Evolutionary conservation across 352 stramenopile species (phyloP), one percentile per base, ranked within the genome.

Genomic region (Phytopythium vexans): DNA sequence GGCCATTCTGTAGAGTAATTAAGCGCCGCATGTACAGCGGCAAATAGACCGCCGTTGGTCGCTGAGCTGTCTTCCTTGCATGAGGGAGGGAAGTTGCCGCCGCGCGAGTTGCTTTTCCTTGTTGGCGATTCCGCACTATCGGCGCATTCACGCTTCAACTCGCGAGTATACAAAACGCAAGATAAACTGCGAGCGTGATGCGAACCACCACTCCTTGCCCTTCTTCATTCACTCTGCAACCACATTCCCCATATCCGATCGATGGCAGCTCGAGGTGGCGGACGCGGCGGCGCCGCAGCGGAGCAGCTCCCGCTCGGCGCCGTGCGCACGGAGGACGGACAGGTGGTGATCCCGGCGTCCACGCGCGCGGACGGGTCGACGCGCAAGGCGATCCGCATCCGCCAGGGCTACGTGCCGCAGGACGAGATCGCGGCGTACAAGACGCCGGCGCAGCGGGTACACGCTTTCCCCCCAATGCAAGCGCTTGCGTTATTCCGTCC

Each of bases 391-490:
- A 88, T 95, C 47, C 80, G 82, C 52, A 88, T 95, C 56, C 85
- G 85, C 34, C 60, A 86, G 61, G 82, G 82, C 50, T 92, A 91
- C 58, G 66, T 92, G 41, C 80, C 81, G 43, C 82, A 91, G 62
- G 85, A 95, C 50, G 85, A 95, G 58, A 67, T 89, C 47, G 74
- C 77, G 49, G 81, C 80, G 47, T 94, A 94, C 68, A 87, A 89
- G 56, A 85, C 82, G 32, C 58, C 86, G 38, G 79, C 62, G 32
- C 75, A 89, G 40, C 76, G 84, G 11, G 78, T 81, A 58, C 49
- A 64, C 21, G 21, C 21, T 27, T 27, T 2, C 21, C 21, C 21
- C 21, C 21, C 21, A 27, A 27, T 27, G 21, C 21, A 27, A 27
- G 21, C n/a, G 21, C 21, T 27, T 27, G 21, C 21, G 21, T 27